A percentile compares a stretch with the other conserved stretches of the same genome.
Conservation (phyloP, 2,329 filamentous ascomycete species). For the Arthrinium phaeospermum region DNA sequence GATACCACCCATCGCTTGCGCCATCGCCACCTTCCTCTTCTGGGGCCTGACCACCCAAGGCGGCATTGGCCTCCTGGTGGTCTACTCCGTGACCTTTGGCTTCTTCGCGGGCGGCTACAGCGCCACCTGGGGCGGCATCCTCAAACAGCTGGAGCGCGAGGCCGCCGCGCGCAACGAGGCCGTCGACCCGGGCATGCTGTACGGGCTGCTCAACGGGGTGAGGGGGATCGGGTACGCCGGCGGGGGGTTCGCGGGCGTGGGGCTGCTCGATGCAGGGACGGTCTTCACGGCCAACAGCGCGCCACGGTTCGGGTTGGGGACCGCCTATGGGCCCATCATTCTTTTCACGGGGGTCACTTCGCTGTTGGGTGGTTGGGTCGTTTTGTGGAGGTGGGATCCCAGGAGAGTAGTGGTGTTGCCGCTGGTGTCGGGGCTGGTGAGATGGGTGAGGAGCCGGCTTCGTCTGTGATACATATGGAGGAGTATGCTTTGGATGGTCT, state of each 20-base stretch:
- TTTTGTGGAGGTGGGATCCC: neutral
- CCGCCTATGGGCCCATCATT: neutral
- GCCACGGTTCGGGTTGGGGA: neutral
- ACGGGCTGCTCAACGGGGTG: slow-evolving; percentile 2
- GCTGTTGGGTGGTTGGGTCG: neutral
- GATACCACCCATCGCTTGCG: slow-evolving; percentile 62
- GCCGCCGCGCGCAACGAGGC: neutral
- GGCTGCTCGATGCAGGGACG: neutral
- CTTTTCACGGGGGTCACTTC: slow-evolving; percentile 3
- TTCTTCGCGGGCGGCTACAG: slow-evolving; percentile 70
- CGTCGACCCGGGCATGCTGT: slow-evolving; percentile 3
- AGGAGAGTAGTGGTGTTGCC: neutral
- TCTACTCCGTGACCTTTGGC: slow-evolving; percentile 68
- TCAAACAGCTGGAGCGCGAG: slow-evolving; percentile 28
- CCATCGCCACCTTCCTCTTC: slow-evolving; percentile 61
- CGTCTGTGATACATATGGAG: neutral
- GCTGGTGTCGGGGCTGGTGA: neutral
- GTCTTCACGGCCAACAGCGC: no score
- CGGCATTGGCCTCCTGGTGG: slow-evolving; percentile 55
- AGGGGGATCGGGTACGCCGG: neutral
- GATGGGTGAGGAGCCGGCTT: neutral
- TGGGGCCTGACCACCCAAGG: slow-evolving; percentile 63
- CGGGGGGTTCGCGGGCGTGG: neutral
- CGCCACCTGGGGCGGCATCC: slow-evolving; percentile 58
- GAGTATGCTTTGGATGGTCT: neutral